phyloP scores from a whole-genome alignment of 2,329 filamentous ascomycete genomes.

The Phialophora macrospora region DNA sequence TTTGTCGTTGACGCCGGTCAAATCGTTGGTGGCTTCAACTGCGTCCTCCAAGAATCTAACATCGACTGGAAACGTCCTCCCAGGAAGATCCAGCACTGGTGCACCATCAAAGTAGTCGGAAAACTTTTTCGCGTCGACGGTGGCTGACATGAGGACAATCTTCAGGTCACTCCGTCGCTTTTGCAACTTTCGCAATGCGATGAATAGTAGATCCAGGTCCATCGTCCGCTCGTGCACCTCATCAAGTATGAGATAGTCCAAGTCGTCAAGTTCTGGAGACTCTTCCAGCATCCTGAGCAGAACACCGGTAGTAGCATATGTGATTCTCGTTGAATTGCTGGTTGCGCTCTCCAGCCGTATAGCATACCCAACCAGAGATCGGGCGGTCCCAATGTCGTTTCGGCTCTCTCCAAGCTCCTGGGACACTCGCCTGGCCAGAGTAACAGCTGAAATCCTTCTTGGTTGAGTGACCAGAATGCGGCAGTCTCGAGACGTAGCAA shows the following conservation, averaged over 20 bases:
- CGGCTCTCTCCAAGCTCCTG: conserved; percentile 89
- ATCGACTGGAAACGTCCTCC: conserved; percentile 89
- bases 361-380: conserved; percentile 90
- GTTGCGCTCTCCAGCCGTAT: conserved; percentile 91
- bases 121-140: conserved; percentile 89
- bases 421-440: conserved; percentile 87
- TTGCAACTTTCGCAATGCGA: conserved; percentile 85
- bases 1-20: conserved; percentile 47
- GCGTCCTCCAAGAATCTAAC: conserved; percentile 91
- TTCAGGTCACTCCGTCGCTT: conserved; percentile 79
- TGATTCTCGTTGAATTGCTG: conserved; percentile 76
- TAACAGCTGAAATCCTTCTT: conserved; percentile 93
- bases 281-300: conserved; percentile 98
- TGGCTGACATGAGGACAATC: conserved; percentile 96
- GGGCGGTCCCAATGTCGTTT: conserved; percentile 77
- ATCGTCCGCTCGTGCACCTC: conserved; percentile 97
- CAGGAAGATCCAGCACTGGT: conserved; percentile 86
- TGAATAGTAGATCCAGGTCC: conserved; percentile 93
- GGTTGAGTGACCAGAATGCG: conserved; percentile 97
- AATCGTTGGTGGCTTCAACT: conserved; percentile 81
- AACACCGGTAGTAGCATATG: conserved; percentile 84
- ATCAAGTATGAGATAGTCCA: conserved; percentile 94
- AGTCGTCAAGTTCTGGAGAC: conserved; percentile 80
- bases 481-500: conserved; percentile 77
- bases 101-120: conserved; percentile 81